These are phyloP conservation scores for Gossypium sturtianum DNA, from an alignment of 345 rosid species.

Conservation along the genomic window DNA sequence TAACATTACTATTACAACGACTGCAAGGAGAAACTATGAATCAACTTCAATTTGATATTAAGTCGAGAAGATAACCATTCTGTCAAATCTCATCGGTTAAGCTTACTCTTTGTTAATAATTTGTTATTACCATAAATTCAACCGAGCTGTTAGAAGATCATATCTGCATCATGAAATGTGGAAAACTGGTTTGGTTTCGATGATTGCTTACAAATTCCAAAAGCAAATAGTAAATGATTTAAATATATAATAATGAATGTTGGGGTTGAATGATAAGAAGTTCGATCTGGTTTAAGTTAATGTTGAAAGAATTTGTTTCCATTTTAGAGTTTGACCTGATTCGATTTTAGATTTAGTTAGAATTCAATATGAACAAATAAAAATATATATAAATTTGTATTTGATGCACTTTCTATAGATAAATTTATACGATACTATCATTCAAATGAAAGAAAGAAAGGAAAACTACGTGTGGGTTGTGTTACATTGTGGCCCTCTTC, in stretches of 20 bases:
- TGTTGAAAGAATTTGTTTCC: too few species aligned
- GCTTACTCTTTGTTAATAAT: not conserved
- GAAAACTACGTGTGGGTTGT: not conserved
- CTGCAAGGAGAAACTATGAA: not conserved
- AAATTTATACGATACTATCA: too few species aligned
- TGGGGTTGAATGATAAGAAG: too few species aligned
- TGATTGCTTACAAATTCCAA: not conserved
- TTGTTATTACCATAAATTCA: not conserved
- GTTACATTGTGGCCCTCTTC: not conserved
- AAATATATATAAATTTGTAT: too few species aligned
- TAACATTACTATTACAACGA: not conserved
- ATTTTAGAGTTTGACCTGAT: too few species aligned
- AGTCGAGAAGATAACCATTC: not conserved
- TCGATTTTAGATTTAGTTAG: too few species aligned
- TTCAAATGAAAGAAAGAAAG: not conserved
- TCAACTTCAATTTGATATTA: not conserved
- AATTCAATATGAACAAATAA: too few species aligned
- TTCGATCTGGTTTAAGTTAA: too few species aligned
- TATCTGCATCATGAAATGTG: not conserved
- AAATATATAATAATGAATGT: too few species aligned
- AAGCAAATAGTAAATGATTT: not conserved
- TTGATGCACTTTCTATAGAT: too few species aligned
- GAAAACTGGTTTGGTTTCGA: not conserved
- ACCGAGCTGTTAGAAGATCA: not conserved
- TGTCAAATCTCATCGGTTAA: slow-evolving; percentile 1